A percentile compares a stretch with the other conserved stretches of the same genome.
These are phyloP conservation scores for Cyamopsis tetragonoloba DNA, from an alignment of 306 rosid species.

Conservation along the genomic window DNA sequence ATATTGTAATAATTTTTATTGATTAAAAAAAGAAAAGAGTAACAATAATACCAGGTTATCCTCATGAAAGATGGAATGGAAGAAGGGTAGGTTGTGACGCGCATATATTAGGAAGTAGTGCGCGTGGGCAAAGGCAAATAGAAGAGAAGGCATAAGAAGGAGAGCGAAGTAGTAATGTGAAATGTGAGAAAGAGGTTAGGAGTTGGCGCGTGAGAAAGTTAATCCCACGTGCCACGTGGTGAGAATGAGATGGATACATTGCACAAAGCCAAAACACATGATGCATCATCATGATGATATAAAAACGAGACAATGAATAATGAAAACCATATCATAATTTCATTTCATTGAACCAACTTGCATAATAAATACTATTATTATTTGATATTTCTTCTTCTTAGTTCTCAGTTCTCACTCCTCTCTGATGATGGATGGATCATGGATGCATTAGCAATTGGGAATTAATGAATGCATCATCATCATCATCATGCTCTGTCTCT, in stretches of 20 bases:
- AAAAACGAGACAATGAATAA: too few relatives aligned
- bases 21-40: too few relatives aligned
- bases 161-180: not conserved
- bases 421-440: not conserved
- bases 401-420: too few relatives aligned
- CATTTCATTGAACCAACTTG: constrained; percentile 29
- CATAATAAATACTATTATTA: too few relatives aligned
- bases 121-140: not conserved
- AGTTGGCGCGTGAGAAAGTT: constrained; percentile 5
- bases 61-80: too few relatives aligned
- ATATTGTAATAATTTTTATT: too few relatives aligned
- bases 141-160: not conserved
- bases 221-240: constrained; percentile 24
- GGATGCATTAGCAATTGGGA: not conserved
- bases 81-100: too few relatives aligned
- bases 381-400: too few relatives aligned
- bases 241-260: constrained; percentile 39
- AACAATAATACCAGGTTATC: too few relatives aligned
- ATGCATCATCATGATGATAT: too few relatives aligned
- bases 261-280: constrained; percentile 19
- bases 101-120: too few relatives aligned
- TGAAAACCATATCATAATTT: too few relatives aligned
- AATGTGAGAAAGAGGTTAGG: not conserved
- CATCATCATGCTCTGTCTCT: not conserved
- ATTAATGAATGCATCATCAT: constrained; percentile 6